Conservation (phyloP, 257 asterid genomes). For the Forsythia suspensa region DNA sequence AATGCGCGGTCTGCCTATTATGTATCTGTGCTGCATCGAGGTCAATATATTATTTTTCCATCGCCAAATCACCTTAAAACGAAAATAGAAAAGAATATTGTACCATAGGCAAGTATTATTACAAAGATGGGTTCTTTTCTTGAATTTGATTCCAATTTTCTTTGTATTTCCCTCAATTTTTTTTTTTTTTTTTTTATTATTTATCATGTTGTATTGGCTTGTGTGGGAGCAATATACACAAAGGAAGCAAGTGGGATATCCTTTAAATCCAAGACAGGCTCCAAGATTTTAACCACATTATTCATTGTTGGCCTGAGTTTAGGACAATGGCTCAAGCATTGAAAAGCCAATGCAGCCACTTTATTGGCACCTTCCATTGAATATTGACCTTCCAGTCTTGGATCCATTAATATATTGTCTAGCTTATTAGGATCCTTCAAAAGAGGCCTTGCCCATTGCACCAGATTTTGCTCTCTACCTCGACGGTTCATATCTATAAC, state of each 20-base stretch:
- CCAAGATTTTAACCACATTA: slow-evolving; percentile 53
- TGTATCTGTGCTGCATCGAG: no score
- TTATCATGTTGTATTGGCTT: slow-evolving; percentile 9
- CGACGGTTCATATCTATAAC: slow-evolving; percentile 61
- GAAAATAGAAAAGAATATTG: no score
- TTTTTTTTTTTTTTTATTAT: no score
- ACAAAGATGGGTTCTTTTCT: no score
- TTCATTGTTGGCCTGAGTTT: slow-evolving; percentile 71
- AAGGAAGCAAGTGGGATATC: slow-evolving; percentile 59
- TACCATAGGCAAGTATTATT: no score
- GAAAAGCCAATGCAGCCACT: slow-evolving; percentile 66
- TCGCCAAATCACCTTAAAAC: no score
- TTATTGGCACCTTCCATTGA: slow-evolving; percentile 64
- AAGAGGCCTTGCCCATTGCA: slow-evolving; percentile 76
- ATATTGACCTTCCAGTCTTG: slow-evolving; percentile 72
- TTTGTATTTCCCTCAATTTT: no score
- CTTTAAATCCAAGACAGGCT: slow-evolving; percentile 37
- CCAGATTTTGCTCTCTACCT: slow-evolving; percentile 54
- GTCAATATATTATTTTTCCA: no score
- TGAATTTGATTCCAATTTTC: no score
- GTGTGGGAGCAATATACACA: slow-evolving; percentile 46
- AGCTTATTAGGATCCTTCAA: slow-evolving; percentile 63
- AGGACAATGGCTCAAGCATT: slow-evolving; percentile 55
- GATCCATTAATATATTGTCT: slow-evolving; percentile 54
- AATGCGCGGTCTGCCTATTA: no score